Evolutionary conservation across 495 filamentous ascomycete genomes (phyloP).

Genomic region (Pseudoneurospora amorphoporcata): DNA sequence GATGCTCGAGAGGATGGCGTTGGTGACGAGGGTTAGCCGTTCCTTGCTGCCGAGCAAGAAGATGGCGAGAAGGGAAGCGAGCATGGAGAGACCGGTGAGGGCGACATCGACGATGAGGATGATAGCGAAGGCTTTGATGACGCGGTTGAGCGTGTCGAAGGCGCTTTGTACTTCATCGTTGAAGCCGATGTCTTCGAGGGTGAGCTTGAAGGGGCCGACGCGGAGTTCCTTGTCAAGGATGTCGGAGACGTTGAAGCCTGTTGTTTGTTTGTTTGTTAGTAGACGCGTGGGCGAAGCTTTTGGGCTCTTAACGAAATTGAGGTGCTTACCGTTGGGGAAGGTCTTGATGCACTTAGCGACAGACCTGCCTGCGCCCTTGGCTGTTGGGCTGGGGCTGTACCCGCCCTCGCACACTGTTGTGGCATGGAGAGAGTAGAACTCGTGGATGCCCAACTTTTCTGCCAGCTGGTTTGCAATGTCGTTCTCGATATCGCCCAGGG

Average conservation of each 20-base stretch:
- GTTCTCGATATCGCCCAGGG: slow-evolving; percentile 20
- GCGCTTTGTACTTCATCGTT: slow-evolving; percentile 51
- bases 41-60: slow-evolving; percentile 25
- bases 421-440: slow-evolving; percentile 67
- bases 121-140: slow-evolving; percentile 47
- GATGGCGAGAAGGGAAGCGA: slow-evolving; percentile 36
- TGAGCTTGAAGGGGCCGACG: slow-evolving; percentile 35
- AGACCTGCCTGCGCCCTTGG: slow-evolving; percentile 37
- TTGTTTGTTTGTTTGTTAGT: background rate
- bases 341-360: slow-evolving; percentile 54
- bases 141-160: slow-evolving; percentile 40
- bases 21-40: background rate
- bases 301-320: background rate
- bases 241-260: slow-evolving; percentile 49
- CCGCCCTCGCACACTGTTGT: slow-evolving; percentile 59
- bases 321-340: slow-evolving; percentile 38
- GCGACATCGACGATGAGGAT: slow-evolving; percentile 54
- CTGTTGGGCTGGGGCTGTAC: slow-evolving; percentile 44
- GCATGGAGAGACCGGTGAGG: slow-evolving; percentile 44
- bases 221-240: slow-evolving; percentile 44
- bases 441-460: slow-evolving; percentile 44
- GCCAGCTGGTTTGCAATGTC: slow-evolving; percentile 28
- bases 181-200: slow-evolving; percentile 48
- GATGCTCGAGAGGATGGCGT: slow-evolving; percentile 17
- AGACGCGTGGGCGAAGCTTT: background rate